phyloP scores from a whole-genome alignment of 108 stramenopile genomes.

The Cyclotella cryptica region DNA sequence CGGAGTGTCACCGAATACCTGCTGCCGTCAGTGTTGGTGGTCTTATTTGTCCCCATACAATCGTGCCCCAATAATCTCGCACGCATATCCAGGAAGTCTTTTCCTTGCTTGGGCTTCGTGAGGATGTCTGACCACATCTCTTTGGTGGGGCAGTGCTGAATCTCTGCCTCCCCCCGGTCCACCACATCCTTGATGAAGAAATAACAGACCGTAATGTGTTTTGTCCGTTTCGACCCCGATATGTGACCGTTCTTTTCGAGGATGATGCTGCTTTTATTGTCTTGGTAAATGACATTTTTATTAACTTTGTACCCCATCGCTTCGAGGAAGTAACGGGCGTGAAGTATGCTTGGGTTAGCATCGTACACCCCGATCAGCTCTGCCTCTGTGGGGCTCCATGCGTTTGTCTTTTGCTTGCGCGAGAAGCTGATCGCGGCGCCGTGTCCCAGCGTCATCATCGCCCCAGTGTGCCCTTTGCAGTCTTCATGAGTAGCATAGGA shows the following conservation, averaged over 20 bases:
- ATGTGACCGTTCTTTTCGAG: constrained; percentile 52
- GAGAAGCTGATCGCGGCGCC: not conserved
- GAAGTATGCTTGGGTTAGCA: not conserved
- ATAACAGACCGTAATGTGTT: not conserved
- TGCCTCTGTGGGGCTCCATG: not conserved
- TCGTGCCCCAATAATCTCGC: not conserved
- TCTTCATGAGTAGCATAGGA: not conserved
- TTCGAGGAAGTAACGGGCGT: not conserved
- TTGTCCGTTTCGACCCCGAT: constrained; percentile 14
- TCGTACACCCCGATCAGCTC: not conserved
- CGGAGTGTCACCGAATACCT: too few relatives aligned
- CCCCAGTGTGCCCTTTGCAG: not conserved
- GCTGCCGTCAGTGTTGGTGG: too few relatives aligned
- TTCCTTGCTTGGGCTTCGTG: constrained; percentile 4
- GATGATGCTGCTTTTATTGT: constrained; percentile 58
- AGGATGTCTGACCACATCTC: constrained; percentile 3
- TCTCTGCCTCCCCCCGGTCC: not conserved
- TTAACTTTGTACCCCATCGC: not conserved
- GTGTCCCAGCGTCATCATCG: not conserved
- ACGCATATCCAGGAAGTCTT: not conserved
- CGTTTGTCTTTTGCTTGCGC: not conserved
- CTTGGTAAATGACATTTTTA: constrained; percentile 24
- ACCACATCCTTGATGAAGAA: not conserved
- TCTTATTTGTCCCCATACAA: too few relatives aligned
- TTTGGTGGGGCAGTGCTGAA: not conserved